phyloP scores from a whole-genome alignment of 2,329 filamentous ascomycete genomes.

The Trichoderma polysporum region DNA sequence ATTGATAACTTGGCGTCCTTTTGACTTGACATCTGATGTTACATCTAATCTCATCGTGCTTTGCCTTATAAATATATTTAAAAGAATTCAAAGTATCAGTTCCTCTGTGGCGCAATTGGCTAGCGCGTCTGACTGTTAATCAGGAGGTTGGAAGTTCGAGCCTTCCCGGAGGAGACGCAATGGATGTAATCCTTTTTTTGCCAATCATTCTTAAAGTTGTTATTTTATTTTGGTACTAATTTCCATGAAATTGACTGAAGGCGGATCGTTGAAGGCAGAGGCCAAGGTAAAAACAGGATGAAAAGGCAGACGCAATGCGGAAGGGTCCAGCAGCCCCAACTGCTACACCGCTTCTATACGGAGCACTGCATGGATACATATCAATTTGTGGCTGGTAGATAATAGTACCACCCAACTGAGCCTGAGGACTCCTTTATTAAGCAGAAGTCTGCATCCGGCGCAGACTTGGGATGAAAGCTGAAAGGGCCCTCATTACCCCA shows the following conservation, averaged over 20 bases:
- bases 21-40: neutral
- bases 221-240: neutral
- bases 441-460: neutral
- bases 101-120: constrained; percentile 50
- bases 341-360: constrained; percentile 5
- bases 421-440: neutral
- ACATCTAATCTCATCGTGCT: neutral
- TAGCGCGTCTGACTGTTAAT: constrained; percentile 61
- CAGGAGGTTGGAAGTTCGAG: constrained; percentile 25
- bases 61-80: neutral
- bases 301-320: neutral
- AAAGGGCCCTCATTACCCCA: neutral
- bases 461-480: neutral
- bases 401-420: neutral
- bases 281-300: neutral
- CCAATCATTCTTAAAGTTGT: neutral
- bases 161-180: constrained; percentile 22
- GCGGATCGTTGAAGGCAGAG: neutral
- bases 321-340: neutral
- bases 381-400: too few relatives aligned
- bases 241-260: neutral
- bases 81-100: neutral
- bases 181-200: neutral
- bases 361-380: neutral
- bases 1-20: too few relatives aligned